These are phyloP conservation scores for Aureobasidium subglaciale DNA, from an alignment of 2,329 filamentous ascomycete genomes.

Conservation along the genomic window DNA sequence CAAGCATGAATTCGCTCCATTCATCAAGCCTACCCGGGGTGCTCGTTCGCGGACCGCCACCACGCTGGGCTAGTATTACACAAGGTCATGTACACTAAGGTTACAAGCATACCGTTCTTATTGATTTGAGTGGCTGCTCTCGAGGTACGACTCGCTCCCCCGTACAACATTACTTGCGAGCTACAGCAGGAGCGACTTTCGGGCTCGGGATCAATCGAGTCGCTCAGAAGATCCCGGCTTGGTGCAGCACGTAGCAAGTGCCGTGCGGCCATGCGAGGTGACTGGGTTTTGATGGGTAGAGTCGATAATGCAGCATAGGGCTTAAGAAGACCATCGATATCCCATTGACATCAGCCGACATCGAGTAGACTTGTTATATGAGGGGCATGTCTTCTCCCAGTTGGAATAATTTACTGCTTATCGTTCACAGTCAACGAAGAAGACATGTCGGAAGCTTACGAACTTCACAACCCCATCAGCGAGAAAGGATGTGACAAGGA, in stretches of 20 bases:
- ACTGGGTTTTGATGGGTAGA: neutral
- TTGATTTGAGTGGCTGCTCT: neutral
- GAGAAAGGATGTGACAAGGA: neutral
- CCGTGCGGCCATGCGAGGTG: neutral
- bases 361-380: neutral
- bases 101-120: neutral
- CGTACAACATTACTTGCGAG: neutral
- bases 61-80: neutral
- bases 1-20: neutral
- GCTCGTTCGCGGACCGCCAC: neutral
- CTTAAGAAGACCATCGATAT: neutral
- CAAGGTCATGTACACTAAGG: neutral
- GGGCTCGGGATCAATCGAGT: neutral
- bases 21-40: neutral
- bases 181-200: neutral
- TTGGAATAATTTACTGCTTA: neutral
- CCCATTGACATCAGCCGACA: neutral
- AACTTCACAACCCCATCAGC: constrained; percentile 1
- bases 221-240: neutral
- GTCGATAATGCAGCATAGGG: neutral
- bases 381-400: neutral
- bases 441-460: neutral
- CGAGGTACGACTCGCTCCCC: neutral
- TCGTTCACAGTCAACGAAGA: neutral
- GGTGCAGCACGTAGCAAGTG: neutral